These are phyloP conservation scores for Pythium pyrilobum DNA, from an alignment of 352 stramenopile genomes.

Conservation along the genomic window DNA sequence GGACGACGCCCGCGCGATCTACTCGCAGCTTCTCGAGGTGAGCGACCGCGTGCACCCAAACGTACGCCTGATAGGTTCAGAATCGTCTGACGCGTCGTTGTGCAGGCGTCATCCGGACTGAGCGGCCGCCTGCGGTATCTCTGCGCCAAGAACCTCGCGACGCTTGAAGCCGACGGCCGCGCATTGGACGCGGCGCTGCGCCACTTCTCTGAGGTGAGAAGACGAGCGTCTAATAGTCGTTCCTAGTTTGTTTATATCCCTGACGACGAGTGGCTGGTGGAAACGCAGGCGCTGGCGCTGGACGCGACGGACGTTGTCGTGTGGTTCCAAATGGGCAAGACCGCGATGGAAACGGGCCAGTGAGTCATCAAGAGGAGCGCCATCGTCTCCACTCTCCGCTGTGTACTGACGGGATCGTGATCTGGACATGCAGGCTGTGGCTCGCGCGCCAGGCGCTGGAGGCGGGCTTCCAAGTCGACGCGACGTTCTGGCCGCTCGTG, in stretches of 20 bases:
- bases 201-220: constrained; percentile 41
- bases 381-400: background rate
- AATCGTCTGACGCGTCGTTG: too few relatives aligned
- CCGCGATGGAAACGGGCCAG: constrained; percentile 54
- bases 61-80: too few relatives aligned
- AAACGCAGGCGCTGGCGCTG: constrained; percentile 35
- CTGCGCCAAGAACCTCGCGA: constrained; percentile 64
- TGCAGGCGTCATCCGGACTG: constrained; percentile 21
- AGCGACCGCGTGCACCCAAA: too few relatives aligned
- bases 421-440: constrained; percentile 35
- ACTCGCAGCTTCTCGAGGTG: constrained; percentile 20
- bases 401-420: background rate
- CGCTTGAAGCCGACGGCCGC: constrained; percentile 41
- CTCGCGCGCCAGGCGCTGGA: constrained; percentile 53
- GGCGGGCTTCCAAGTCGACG: constrained; percentile 48
- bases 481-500: constrained; percentile 59
- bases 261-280: background rate
- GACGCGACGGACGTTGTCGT: constrained; percentile 73
- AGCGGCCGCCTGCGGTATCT: constrained; percentile 54
- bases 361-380: constrained; percentile 4
- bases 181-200: constrained; percentile 35
- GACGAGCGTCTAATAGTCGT: too few relatives aligned
- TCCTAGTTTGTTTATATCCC: background rate
- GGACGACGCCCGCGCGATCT: constrained; percentile 29
- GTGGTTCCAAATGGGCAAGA: constrained; percentile 63